Conservation (phyloP, 2,329 filamentous ascomycete species). For the Chaetomiaceae sp. region DNA sequence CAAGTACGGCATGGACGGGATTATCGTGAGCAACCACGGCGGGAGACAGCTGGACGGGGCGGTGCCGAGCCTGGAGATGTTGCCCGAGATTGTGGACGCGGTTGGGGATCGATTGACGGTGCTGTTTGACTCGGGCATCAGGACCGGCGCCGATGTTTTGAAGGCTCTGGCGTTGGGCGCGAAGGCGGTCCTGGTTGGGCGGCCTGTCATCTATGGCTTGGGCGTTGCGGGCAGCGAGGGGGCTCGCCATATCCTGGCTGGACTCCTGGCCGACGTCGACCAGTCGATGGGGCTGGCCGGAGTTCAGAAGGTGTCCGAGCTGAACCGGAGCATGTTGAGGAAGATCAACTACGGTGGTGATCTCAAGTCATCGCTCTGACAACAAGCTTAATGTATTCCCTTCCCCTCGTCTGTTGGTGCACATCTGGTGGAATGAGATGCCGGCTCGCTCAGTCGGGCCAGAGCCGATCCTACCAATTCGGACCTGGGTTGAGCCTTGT, state of each 20-base stretch:
- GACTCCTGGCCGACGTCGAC: constrained; percentile 50
- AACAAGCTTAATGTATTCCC: not conserved
- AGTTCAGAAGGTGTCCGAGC: constrained; percentile 39
- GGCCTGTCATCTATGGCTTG: constrained; percentile 56
- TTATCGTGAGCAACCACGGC: constrained; percentile 56
- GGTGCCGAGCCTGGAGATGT: constrained; percentile 49
- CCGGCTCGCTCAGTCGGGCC: no score
- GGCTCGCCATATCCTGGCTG: constrained; percentile 47
- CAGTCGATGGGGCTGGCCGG: constrained; percentile 53
- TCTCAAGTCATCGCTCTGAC: constrained; percentile 12
- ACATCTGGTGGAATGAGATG: no score
- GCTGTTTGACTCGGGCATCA: constrained; percentile 57
- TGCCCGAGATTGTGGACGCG: constrained; percentile 58
- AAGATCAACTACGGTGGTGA: constrained; percentile 21
- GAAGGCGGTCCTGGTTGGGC: constrained; percentile 52
- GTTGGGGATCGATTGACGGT: constrained; percentile 57
- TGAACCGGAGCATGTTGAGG: constrained; percentile 34
- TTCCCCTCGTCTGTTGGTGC: not conserved
- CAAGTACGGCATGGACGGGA: constrained; percentile 43
- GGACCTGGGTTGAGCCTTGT: no score
- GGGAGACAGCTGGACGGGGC: constrained; percentile 55
- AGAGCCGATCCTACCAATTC: no score
- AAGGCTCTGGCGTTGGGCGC: constrained; percentile 54
- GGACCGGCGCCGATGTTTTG: constrained; percentile 53
- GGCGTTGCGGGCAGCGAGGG: constrained; percentile 51